Conservation (phyloP, 148 eudicot genomes). For the Euryodendron excelsum region DNA sequence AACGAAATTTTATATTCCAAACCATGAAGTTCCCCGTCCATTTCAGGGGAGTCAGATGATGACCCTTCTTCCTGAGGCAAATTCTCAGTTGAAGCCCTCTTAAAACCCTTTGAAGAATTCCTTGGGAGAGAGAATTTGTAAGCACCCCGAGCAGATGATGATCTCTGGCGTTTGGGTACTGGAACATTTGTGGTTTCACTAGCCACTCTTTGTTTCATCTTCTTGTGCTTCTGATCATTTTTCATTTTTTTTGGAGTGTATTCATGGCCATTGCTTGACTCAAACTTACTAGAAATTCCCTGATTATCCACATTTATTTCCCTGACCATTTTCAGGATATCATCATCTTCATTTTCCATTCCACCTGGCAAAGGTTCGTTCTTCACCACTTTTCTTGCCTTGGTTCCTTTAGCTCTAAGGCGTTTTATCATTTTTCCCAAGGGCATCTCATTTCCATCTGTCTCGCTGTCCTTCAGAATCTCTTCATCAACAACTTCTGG, state of each 20-base stretch:
- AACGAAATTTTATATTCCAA: slow-evolving; percentile 31
- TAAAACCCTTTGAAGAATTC: slow-evolving; percentile 27
- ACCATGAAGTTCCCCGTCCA: slow-evolving; percentile 28
- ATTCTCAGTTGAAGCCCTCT: background rate
- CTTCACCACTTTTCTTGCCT: slow-evolving; percentile 54
- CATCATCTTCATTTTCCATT: slow-evolving; percentile 48
- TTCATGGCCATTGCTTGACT: slow-evolving; percentile 66
- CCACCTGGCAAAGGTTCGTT: slow-evolving; percentile 38
- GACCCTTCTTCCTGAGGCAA: slow-evolving; percentile 10
- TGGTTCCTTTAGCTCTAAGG: slow-evolving; percentile 74
- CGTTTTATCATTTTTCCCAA: slow-evolving; percentile 78
- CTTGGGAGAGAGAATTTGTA: slow-evolving; percentile 18
- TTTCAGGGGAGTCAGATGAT: slow-evolving; percentile 29
- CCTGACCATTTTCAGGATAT: slow-evolving; percentile 68
- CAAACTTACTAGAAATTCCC: slow-evolving; percentile 49
- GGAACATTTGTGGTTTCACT: slow-evolving; percentile 43
- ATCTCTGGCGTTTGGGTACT: slow-evolving; percentile 72
- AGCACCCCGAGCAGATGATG: slow-evolving; percentile 38
- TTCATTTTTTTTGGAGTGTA: slow-evolving; percentile 23
- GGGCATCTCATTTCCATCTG: slow-evolving; percentile 85
- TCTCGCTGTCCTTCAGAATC: slow-evolving; percentile 60
- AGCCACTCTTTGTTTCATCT: slow-evolving; percentile 43
- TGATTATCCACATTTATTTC: slow-evolving; percentile 69
- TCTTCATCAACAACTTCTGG: slow-evolving; percentile 59
- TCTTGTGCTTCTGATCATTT: slow-evolving; percentile 33